A percentile compares a stretch with the other conserved stretches of the same genome.
phyloP scores from a whole-genome alignment of 768 basidiomycete genomes.

The Termitomyces heimii region DNA sequence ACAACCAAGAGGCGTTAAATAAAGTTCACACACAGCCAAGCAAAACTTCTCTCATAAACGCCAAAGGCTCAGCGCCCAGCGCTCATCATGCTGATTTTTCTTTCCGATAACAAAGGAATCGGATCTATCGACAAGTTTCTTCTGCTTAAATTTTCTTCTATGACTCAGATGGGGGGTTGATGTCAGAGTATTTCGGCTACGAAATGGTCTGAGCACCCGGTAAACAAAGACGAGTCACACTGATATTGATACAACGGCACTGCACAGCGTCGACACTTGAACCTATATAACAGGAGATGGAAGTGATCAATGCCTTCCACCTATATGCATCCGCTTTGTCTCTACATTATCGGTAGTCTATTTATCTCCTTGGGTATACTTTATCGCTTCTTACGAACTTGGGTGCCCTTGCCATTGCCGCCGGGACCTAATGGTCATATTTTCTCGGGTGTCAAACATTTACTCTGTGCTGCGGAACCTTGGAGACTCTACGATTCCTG shows the following conservation, averaged over 20 bases:
- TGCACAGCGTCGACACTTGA: conserved; percentile 1
- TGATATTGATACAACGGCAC: not conserved
- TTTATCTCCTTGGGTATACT: not conserved
- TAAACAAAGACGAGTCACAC: conserved; percentile 2
- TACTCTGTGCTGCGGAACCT: conserved; percentile 16
- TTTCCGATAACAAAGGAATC: conserved; percentile 2
- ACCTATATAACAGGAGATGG: conserved; percentile 1
- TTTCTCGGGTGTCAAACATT: conserved; percentile 18
- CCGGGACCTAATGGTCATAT: conserved; percentile 20
- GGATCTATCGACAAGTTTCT: not conserved
- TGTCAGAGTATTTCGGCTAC: not conserved
- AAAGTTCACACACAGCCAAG: too few relatives aligned
- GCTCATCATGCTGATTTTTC: not conserved
- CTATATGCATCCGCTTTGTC: conserved; percentile 6
- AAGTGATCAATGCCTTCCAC: not conserved
- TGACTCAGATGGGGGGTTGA: not conserved
- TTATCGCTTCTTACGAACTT: not conserved
- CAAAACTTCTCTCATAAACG: not conserved
- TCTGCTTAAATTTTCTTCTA: not conserved
- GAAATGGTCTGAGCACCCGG: not conserved
- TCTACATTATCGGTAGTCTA: conserved; percentile 2
- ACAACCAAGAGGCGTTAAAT: not conserved
- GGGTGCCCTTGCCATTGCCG: conserved; percentile 15
- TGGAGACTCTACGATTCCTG: conserved; percentile 24
- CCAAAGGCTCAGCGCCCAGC: not conserved